phyloP scores from a whole-genome alignment of 495 filamentous ascomycete species.

The Pyronema domesticum region DNA sequence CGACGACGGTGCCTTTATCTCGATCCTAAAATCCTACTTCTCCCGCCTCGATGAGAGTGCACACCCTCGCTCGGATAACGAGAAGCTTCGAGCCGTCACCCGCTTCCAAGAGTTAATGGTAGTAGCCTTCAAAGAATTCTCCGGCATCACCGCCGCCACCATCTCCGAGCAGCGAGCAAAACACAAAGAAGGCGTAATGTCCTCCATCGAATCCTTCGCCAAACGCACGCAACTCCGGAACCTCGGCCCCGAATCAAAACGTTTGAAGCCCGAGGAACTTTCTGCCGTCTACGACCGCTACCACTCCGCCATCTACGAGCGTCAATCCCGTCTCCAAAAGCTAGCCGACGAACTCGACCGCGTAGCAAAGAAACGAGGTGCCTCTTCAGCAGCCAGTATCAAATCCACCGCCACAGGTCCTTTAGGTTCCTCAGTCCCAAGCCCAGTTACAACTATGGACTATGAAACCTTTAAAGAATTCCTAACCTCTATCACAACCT shows the following conservation, averaged over 20 bases:
- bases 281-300: slow-evolving; percentile 83
- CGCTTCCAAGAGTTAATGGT: slow-evolving; percentile 97
- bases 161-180: slow-evolving; percentile 76
- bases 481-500: slow-evolving; percentile 67
- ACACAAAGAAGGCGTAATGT: slow-evolving; percentile 79
- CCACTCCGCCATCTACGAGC: slow-evolving; percentile 75
- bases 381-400: neutral
- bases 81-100: slow-evolving; percentile 80
- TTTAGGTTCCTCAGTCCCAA: neutral
- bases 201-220: slow-evolving; percentile 90
- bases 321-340: slow-evolving; percentile 61
- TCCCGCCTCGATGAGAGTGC: slow-evolving; percentile 83
- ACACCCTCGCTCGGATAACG: slow-evolving; percentile 84
- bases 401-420: neutral
- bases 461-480: slow-evolving; percentile 93
- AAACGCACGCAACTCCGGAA: slow-evolving; percentile 94
- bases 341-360: slow-evolving; percentile 57
- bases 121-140: slow-evolving; percentile 94
- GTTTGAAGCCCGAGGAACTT: slow-evolving; percentile 66
- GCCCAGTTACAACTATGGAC: slow-evolving; percentile 52
- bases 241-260: slow-evolving; percentile 85
- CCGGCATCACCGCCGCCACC: slow-evolving; percentile 79
- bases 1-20: slow-evolving; percentile 93
- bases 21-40: slow-evolving; percentile 88
- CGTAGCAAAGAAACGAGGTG: slow-evolving; percentile 18